Evolutionary conservation across 2,329 filamentous ascomycete genomes (phyloP).

Genomic region (Xylariaceae sp.): DNA sequence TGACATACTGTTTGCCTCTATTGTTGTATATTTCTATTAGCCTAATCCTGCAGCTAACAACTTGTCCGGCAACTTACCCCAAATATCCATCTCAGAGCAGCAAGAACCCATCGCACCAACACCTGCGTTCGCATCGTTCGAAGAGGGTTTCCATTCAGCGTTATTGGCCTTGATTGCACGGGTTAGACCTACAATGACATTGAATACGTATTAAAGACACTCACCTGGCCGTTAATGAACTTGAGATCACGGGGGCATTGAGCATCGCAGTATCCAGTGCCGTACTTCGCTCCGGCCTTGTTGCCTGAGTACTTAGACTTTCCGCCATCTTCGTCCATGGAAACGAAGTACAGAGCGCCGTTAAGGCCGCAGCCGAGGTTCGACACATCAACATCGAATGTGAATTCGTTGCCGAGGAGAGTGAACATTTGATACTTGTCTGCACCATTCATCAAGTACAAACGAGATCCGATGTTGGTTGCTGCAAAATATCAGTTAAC

Average conservation of each 20-base stretch:
- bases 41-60: not conserved
- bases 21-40: constrained; percentile 11
- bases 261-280: constrained; percentile 60
- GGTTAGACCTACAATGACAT: constrained; percentile 2
- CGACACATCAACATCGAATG: constrained; percentile 68
- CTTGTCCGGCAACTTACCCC: constrained; percentile 43
- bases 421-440: constrained; percentile 63
- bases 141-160: constrained; percentile 52
- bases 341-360: constrained; percentile 63
- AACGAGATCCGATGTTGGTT: constrained; percentile 51
- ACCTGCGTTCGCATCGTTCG: constrained; percentile 56
- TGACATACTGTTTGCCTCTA: constrained; percentile 63
- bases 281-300: constrained; percentile 58
- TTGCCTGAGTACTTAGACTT: constrained; percentile 52
- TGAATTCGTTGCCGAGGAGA: constrained; percentile 64
- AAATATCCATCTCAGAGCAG: constrained; percentile 65
- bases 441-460: constrained; percentile 62
- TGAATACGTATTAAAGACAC: not conserved
- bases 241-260: constrained; percentile 56
- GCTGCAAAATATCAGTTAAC: constrained; percentile 18
- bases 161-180: constrained; percentile 45
- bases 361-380: constrained; percentile 66
- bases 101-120: constrained; percentile 56
- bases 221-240: constrained; percentile 54
- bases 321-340: constrained; percentile 62